A percentile compares a stretch with the other conserved stretches of the same genome.
Evolutionary conservation across 2,329 filamentous ascomycete genomes (phyloP).

Genomic region (Teratosphaeria nubilosa): DNA sequence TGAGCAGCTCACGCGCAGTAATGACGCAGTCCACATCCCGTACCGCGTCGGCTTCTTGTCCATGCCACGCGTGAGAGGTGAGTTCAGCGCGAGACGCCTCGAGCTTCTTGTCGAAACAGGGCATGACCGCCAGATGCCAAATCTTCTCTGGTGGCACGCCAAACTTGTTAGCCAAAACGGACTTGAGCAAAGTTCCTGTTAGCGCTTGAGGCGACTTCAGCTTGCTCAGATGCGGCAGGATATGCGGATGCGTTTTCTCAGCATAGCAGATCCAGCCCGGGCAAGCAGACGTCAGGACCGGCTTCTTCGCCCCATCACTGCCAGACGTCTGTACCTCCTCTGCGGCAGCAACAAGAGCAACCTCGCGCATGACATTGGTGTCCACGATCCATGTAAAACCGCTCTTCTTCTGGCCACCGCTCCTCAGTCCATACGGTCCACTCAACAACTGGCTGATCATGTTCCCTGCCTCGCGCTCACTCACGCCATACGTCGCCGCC

Average conservation of each 20-base stretch:
- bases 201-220: slow-evolving; percentile 92
- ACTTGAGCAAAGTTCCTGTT: slow-evolving; percentile 82
- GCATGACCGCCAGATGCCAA: slow-evolving; percentile 95
- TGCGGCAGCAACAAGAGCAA: slow-evolving; percentile 57
- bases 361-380: slow-evolving; percentile 73
- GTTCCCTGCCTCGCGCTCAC: slow-evolving; percentile 61
- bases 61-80: slow-evolving; percentile 42
- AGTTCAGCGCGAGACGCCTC: slow-evolving; percentile 91
- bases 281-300: slow-evolving; percentile 79
- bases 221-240: slow-evolving; percentile 79
- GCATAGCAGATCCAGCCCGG: slow-evolving; percentile 99
- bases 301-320: slow-evolving; percentile 41
- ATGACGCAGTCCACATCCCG: slow-evolving; percentile 97
- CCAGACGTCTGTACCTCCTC: slow-evolving; percentile 35
- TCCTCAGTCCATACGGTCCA: slow-evolving; percentile 57
- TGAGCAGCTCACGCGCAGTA: slow-evolving; percentile 86
- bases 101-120: slow-evolving; percentile 97
- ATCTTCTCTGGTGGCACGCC: slow-evolving; percentile 67
- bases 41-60: slow-evolving; percentile 42
- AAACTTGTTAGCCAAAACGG: slow-evolving; percentile 62
- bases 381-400: slow-evolving; percentile 84
- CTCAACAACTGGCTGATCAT: slow-evolving; percentile 76
- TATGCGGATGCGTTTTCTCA: slow-evolving; percentile 92
- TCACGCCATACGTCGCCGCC: slow-evolving; percentile 70
- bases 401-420: slow-evolving; percentile 61